Conservation (phyloP, 768 basidiomycete genomes). For the Amanita pallidorosea region DNA sequence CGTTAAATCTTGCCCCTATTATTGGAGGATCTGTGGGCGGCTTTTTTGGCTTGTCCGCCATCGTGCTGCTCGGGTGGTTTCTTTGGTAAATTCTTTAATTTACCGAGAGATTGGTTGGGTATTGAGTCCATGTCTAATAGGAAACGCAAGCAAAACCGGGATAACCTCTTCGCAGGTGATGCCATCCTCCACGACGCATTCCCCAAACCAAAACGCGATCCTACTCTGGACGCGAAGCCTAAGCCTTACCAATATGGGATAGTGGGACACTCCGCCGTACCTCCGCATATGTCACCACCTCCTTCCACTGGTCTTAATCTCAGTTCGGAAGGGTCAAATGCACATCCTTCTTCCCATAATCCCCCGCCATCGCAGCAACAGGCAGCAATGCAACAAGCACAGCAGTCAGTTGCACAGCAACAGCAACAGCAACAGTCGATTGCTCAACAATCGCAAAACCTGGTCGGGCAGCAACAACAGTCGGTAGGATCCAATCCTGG, state of each 20-base stretch:
- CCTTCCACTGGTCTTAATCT: constrained; percentile 19
- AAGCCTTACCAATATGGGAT: constrained; percentile 56
- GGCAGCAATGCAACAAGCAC: neutral
- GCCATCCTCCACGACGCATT: constrained; percentile 3
- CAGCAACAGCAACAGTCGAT: neutral
- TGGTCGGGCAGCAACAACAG: neutral
- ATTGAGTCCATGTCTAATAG: constrained; percentile 6
- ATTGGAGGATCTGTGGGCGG: constrained; percentile 19
- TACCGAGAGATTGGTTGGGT: neutral
- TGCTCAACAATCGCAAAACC: neutral
- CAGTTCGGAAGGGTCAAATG: constrained; percentile 12
- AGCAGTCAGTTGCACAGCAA: neutral
- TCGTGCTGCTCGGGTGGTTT: constrained; percentile 16
- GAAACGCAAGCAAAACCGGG: constrained; percentile 14
- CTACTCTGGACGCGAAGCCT: constrained; percentile 21
- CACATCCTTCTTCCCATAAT: neutral
- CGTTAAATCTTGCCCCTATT: constrained; percentile 13
- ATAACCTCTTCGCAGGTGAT: constrained; percentile 16
- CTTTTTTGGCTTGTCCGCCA: constrained; percentile 12
- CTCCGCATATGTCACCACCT: constrained; percentile 24
- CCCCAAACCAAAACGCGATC: neutral
- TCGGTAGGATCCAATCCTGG: neutral
- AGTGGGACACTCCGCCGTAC: constrained; percentile 33
- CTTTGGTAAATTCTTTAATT: constrained; percentile 13
- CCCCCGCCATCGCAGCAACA: neutral